These are phyloP conservation scores for Aphanomyces invadans DNA, from an alignment of 352 stramenopile species.

Conservation along the genomic window DNA sequence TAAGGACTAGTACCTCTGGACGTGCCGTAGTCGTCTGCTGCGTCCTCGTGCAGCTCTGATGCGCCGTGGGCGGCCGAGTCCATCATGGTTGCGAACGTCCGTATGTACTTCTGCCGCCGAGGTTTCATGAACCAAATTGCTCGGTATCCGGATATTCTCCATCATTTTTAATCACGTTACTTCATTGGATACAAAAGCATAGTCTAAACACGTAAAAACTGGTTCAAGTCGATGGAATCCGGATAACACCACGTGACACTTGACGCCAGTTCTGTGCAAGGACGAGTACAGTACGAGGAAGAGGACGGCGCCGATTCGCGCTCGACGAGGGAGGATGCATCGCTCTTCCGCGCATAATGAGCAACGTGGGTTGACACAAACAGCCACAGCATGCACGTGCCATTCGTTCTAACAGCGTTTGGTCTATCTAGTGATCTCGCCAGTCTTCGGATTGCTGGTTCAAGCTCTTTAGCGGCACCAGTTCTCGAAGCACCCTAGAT, in stretches of 20 bases:
- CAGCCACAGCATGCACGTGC: no score
- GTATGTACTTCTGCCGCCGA: neutral
- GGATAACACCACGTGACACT: neutral
- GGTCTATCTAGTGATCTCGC: constrained; percentile 53
- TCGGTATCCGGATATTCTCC: neutral
- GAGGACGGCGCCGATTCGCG: no score
- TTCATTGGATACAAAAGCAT: no score
- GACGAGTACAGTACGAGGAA: no score
- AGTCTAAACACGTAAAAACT: no score
- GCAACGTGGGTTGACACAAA: no score
- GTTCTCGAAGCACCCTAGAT: constrained; percentile 55
- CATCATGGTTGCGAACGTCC: neutral
- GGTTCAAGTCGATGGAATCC: no score
- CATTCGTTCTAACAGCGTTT: no score
- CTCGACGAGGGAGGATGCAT: no score
- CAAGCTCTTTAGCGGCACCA: constrained; percentile 67
- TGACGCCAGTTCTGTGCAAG: neutral
- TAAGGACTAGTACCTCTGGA: neutral
- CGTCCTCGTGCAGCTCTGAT: neutral
- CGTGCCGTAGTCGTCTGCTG: constrained; percentile 13
- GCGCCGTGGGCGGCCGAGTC: neutral
- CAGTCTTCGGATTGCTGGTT: constrained; percentile 78
- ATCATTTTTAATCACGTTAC: no score
- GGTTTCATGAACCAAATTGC: neutral
- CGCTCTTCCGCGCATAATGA: no score